Percentiles rank a stretch among this genome's conserved stretches.
These are phyloP conservation scores for Colletotrichum karsti DNA, from an alignment of 2,329 filamentous ascomycete species.

Conservation along the genomic window DNA sequence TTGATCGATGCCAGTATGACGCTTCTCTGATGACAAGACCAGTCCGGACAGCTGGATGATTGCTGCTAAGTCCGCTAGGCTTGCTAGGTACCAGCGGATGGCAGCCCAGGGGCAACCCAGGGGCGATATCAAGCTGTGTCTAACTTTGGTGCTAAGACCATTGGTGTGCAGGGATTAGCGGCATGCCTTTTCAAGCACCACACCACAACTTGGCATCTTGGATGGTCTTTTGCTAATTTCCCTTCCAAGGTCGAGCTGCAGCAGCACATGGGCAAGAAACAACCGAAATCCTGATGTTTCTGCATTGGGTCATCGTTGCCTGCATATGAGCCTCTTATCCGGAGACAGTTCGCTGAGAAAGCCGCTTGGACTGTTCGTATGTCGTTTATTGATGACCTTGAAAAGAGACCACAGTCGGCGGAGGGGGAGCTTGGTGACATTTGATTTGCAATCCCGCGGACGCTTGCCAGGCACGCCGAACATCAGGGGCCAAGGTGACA, in stretches of 20 bases:
- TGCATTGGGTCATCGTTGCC: not conserved
- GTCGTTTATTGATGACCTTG: not conserved
- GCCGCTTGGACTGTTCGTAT: not conserved
- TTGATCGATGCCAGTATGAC: constrained; percentile 19
- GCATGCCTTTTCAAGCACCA: constrained; percentile 25
- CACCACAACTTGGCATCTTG: constrained; percentile 26
- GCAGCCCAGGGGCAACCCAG: constrained; percentile 15
- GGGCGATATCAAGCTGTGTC: constrained; percentile 22
- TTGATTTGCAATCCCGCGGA: constrained; percentile 17
- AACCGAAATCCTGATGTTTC: constrained; percentile 20
- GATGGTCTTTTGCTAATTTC: constrained; percentile 28
- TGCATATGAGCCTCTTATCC: constrained; percentile 1
- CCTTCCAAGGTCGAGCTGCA: constrained; percentile 28
- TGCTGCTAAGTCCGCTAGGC: constrained; percentile 7
- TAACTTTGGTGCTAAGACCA: constrained; percentile 26
- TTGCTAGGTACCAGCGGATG: constrained; percentile 1
- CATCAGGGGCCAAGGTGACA: not conserved
- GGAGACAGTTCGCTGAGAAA: not conserved
- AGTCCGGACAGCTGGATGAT: constrained; percentile 8
- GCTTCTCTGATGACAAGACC: constrained; percentile 19
- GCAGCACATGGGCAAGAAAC: constrained; percentile 21
- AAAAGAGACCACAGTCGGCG: not conserved
- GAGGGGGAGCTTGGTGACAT: constrained; percentile 2
- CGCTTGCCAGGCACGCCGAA: constrained; percentile 10
- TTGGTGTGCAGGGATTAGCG: constrained; percentile 22